phyloP scores from a whole-genome alignment of 2,329 filamentous ascomycete species.

The Verticillium isaacii region DNA sequence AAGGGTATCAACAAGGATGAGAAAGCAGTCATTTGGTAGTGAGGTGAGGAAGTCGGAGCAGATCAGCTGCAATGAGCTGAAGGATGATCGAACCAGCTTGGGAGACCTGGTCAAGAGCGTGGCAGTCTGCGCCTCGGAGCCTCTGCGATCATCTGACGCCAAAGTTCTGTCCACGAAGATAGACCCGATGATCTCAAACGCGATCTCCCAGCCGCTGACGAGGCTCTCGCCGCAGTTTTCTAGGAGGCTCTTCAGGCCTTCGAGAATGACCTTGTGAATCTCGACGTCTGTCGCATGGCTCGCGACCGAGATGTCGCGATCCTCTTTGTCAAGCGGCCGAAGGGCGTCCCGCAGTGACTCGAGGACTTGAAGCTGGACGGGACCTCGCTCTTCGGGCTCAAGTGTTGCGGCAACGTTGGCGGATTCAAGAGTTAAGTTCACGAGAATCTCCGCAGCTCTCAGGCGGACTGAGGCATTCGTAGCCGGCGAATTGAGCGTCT shows the following conservation, averaged over 20 bases:
- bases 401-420: constrained; percentile 51
- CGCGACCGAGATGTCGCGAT: constrained; percentile 49
- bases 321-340: constrained; percentile 46
- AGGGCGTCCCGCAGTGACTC: constrained; percentile 61
- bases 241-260: constrained; percentile 75
- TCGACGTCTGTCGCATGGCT: constrained; percentile 65
- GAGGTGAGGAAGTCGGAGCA: constrained; percentile 89
- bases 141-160: constrained; percentile 25
- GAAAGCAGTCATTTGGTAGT: constrained; percentile 65
- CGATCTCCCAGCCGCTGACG: constrained; percentile 76
- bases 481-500: constrained; percentile 40
- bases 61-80: constrained; percentile 84
- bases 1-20: constrained; percentile 78
- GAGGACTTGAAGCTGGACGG: constrained; percentile 69
- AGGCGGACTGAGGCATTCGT: constrained; percentile 49
- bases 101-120: constrained; percentile 55
- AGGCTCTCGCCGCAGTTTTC: constrained; percentile 86
- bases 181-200: constrained; percentile 79
- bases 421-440: constrained; percentile 52
- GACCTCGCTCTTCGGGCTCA: constrained; percentile 43
- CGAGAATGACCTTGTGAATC: constrained; percentile 74
- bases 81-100: constrained; percentile 78
- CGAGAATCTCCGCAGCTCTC: constrained; percentile 61
- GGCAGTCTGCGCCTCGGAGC: constrained; percentile 22
- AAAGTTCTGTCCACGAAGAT: constrained; percentile 57